Evolutionary conservation across 169 alveolate genomes (phyloP).

Genomic region (Babesia sp.): DNA sequence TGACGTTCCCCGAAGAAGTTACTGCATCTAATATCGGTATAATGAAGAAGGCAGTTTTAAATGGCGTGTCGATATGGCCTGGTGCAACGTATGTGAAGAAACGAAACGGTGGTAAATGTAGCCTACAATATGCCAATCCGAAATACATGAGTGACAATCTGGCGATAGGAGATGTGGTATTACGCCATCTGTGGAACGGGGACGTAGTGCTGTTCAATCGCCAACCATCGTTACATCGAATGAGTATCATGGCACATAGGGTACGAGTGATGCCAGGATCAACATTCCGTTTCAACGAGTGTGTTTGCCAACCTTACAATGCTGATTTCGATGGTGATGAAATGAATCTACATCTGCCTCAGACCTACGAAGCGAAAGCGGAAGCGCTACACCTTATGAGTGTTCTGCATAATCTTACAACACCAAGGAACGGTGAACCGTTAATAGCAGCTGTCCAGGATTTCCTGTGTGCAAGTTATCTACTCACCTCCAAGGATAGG

Average conservation of each 20-base stretch:
- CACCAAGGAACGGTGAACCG: constrained; percentile 98
- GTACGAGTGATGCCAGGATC: constrained; percentile 94
- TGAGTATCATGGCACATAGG: constrained; percentile 96
- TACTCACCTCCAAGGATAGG: constrained; percentile 93
- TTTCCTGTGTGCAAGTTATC: constrained; percentile 88
- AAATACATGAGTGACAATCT: constrained; percentile 78
- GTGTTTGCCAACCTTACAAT: constrained; percentile 98
- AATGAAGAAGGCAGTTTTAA: constrained; percentile 85
- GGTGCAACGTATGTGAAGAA: constrained; percentile 93
- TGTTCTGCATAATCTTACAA: constrained; percentile 90
- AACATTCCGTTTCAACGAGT: constrained; percentile 95
- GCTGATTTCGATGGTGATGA: constrained; percentile 99
- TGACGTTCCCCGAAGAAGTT: constrained; percentile 97
- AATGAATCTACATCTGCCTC: constrained; percentile 99
- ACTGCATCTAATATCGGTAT: constrained; percentile 85
- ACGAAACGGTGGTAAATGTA: constrained; percentile 76
- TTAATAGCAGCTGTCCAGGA: constrained; percentile 94
- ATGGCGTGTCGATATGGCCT: constrained; percentile 94
- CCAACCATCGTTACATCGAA: constrained; percentile 97
- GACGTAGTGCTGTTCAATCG: constrained; percentile 97
- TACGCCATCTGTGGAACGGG: constrained; percentile 96
- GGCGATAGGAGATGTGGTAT: constrained; percentile 94
- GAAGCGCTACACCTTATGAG: constrained; percentile 94
- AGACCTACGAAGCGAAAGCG: constrained; percentile 96
- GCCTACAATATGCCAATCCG: constrained; percentile 85